Conservation (phyloP, 2,329 filamentous ascomycete genomes). For the Leptographium procerum region DNA sequence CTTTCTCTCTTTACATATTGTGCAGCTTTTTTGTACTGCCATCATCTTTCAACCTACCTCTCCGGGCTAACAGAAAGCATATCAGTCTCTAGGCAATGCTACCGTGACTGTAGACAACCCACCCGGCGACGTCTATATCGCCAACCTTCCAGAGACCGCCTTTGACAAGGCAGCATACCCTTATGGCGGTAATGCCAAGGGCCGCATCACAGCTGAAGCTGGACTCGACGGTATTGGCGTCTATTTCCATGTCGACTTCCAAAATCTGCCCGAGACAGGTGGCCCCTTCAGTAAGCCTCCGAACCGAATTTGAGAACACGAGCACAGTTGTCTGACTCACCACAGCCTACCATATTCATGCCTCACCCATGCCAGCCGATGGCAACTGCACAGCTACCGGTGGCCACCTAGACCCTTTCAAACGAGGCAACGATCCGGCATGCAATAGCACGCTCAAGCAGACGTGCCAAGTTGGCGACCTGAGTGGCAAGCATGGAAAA, state of each 20-base stretch:
- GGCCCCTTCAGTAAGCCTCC: constrained; percentile 26
- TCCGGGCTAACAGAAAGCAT: not conserved
- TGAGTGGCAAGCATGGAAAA: constrained; percentile 61
- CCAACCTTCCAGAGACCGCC: constrained; percentile 39
- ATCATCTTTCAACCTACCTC: not conserved
- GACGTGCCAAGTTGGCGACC: constrained; percentile 66
- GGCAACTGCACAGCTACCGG: constrained; percentile 63
- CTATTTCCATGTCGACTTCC: constrained; percentile 19
- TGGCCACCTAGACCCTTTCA: constrained; percentile 60
- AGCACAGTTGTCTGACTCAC: constrained; percentile 4
- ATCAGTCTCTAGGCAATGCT: constrained; percentile 11
- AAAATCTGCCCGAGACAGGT: constrained; percentile 20
- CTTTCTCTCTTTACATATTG: not conserved
- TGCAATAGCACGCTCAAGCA: constrained; percentile 47
- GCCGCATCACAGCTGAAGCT: constrained; percentile 18
- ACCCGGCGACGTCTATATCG: constrained; percentile 38
- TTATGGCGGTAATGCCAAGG: constrained; percentile 39
- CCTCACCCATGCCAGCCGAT: constrained; percentile 45
- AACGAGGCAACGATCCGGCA: constrained; percentile 47
- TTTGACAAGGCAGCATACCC: constrained; percentile 38
- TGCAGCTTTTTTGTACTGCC: not conserved
- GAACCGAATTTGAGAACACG: not conserved
- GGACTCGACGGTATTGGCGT: constrained; percentile 19
- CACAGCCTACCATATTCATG: constrained; percentile 63
- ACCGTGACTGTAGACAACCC: constrained; percentile 42